phyloP scores from a whole-genome alignment of 2,329 filamentous ascomycete genomes.

The Elsinoe fawcettii region DNA sequence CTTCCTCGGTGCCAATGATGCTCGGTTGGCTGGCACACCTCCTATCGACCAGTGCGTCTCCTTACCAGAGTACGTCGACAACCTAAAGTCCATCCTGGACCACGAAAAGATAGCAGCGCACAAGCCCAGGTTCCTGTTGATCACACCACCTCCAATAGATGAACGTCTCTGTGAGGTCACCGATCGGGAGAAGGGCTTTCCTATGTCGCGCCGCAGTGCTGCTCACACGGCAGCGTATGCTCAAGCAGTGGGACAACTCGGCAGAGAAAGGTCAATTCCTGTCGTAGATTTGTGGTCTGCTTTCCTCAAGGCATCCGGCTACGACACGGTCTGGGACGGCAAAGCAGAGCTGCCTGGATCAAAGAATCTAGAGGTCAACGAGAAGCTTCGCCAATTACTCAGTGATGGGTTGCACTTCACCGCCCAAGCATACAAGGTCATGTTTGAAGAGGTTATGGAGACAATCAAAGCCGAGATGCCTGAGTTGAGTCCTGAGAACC shows the following conservation, averaged over 20 bases:
- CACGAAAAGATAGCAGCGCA: conserved; percentile 65
- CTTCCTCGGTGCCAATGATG: conserved; percentile 87
- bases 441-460: conserved; percentile 48
- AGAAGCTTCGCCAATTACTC: conserved; percentile 45
- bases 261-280: conserved; percentile 46
- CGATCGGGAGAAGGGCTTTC: conserved; percentile 34
- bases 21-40: conserved; percentile 55
- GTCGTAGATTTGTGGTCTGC: conserved; percentile 74
- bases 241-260: conserved; percentile 57
- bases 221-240: conserved; percentile 57
- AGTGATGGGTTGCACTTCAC: conserved; percentile 55
- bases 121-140: conserved; percentile 59
- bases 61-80: conserved; percentile 64
- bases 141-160: conserved; percentile 77
- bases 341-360: conserved; percentile 46
- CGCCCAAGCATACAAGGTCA: conserved; percentile 47
- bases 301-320: conserved; percentile 60
- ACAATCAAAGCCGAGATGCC: conserved; percentile 46
- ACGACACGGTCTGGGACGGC: conserved; percentile 36
- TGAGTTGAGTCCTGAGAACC: conserved; percentile 45
- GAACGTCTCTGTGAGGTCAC: conserved; percentile 56
- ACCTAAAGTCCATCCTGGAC: conserved; percentile 62
- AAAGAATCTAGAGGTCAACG: conserved; percentile 50
- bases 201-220: conserved; percentile 45
- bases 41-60: conserved; percentile 65